These are phyloP conservation scores for Calonectria pseudoturangicola DNA, from an alignment of 2,329 filamentous ascomycete genomes.

Conservation along the genomic window DNA sequence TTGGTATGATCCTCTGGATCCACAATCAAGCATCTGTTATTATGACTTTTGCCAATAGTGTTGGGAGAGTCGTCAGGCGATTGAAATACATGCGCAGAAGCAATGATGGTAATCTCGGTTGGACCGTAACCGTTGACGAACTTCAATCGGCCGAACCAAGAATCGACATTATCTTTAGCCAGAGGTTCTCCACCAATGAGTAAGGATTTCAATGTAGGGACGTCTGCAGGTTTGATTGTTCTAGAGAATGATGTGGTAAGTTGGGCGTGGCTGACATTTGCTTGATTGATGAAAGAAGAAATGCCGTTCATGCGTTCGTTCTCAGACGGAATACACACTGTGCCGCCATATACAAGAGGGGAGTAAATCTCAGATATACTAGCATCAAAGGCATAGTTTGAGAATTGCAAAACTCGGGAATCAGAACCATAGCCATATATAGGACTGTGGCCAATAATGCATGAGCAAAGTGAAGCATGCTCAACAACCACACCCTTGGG, in stretches of 20 bases:
- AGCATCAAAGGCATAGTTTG: slow-evolving; percentile 62
- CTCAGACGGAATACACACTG: slow-evolving; percentile 62
- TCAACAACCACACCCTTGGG: slow-evolving; percentile 71
- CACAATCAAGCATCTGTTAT: slow-evolving; percentile 37
- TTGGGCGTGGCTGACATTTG: slow-evolving; percentile 3
- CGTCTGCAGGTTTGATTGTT: slow-evolving; percentile 11
- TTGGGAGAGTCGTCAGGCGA: slow-evolving; percentile 12
- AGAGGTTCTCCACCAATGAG: slow-evolving; percentile 38
- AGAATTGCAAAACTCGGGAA: slow-evolving; percentile 47
- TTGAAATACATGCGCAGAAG: slow-evolving; percentile 19
- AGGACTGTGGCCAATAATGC: slow-evolving; percentile 11
- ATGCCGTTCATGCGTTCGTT: slow-evolving; percentile 52
- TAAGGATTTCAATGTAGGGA: slow-evolving; percentile 23
- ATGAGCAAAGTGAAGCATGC: slow-evolving; percentile 26
- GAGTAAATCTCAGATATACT: slow-evolving; percentile 62
- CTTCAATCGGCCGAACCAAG: slow-evolving; percentile 31
- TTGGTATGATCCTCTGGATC: slow-evolving; percentile 27
- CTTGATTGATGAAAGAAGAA: slow-evolving; percentile 25
- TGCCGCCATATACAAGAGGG: slow-evolving; percentile 61
- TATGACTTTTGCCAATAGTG: slow-evolving; percentile 35
- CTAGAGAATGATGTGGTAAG: slow-evolving; percentile 21
- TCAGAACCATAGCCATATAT: slow-evolving; percentile 18
- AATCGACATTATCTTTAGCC: slow-evolving; percentile 30
- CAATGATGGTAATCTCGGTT: slow-evolving; percentile 32
- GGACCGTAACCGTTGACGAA: slow-evolving; percentile 30